phyloP scores from a whole-genome alignment of 1,284 basidiomycete species.

The Cerioporus squamosus region DNA sequence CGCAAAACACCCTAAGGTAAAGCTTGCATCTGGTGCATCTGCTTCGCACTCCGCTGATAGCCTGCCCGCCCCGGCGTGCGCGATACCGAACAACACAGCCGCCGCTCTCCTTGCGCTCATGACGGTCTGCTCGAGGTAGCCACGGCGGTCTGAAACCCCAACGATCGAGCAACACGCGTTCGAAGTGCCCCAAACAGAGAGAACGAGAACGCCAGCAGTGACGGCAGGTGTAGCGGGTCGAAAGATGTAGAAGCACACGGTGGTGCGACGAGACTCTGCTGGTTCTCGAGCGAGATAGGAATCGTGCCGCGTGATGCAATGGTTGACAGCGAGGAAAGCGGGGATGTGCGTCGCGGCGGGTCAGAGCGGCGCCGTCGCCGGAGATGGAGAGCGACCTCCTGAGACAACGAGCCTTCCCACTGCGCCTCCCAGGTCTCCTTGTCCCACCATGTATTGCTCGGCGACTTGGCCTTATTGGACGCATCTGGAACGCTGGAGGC shows the following conservation, averaged over 20 bases:
- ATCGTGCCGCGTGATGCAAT: not conserved
- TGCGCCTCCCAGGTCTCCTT: constrained; percentile 66
- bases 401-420: constrained; percentile 60
- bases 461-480: not conserved
- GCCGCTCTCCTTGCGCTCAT: not conserved
- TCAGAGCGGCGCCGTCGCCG: constrained; percentile 20
- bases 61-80: not conserved
- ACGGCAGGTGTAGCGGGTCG: constrained; percentile 54
- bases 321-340: constrained; percentile 2
- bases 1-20: no score
- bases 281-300: not conserved
- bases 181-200: constrained; percentile 45
- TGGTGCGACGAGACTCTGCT: constrained; percentile 14
- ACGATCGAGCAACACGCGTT: constrained; percentile 22
- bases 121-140: not conserved
- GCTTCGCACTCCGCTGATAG: no score
- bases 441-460: constrained; percentile 43
- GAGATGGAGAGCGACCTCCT: constrained; percentile 51
- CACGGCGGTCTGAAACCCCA: constrained; percentile 2
- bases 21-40: no score
- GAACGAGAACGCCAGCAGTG: constrained; percentile 48
- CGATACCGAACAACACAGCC: no score
- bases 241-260: constrained; percentile 31
- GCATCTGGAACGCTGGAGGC: not conserved
- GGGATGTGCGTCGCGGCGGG: constrained; percentile 4